Evolutionary conservation across 306 rosid genomes (phyloP), one percentile per base, ranked within the genome.

Genomic region (Vigna angularis): DNA sequence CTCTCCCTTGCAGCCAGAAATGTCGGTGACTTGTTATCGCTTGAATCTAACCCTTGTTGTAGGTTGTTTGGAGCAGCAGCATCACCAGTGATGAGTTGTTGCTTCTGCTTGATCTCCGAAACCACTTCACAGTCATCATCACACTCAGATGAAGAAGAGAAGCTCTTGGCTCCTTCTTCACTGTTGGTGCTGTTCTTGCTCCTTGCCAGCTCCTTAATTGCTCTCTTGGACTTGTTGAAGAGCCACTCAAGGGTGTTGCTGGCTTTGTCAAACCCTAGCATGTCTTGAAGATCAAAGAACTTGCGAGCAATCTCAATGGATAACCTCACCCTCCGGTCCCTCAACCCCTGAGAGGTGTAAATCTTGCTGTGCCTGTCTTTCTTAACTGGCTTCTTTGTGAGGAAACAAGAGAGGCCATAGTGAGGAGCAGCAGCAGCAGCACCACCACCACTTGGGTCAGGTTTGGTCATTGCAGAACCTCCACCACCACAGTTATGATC

Each of bases 201-300:
- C 30, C 55, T 38, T 0, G 87, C 80, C 1, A 87, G 86, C 30
- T 92, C 91, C 62, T 76, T 83, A 63, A 95, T 95, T 34, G 93
- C 98, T 45, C 77, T 88, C 78, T 79, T 87, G 15, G 98, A 91
- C 85, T 92, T 91, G 17, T 66, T 75, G 79, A 95, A 87, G 61
- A 95, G 91, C 98, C 98, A 95, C n/a, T 95, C 98, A 3, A 95
- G 90, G 78, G 98, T 95, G 68, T 85, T 88, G 75, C 98, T 95
- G 11, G 98, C 98, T 76, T 88, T 95, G 87, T 95, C 98, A 58
- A 89, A 90, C 89, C 98, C 98, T 90, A 95, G 73, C 93, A 86
- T 83, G 85, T 95, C 98, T 75, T 95, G 98, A 53, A 95, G 98
- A 88, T 95, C 98, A 38, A 95, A 95, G 93, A 95, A 95, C 87